Conservation (phyloP, 768 basidiomycete genomes). For the Suillus subalutaceus region DNA sequence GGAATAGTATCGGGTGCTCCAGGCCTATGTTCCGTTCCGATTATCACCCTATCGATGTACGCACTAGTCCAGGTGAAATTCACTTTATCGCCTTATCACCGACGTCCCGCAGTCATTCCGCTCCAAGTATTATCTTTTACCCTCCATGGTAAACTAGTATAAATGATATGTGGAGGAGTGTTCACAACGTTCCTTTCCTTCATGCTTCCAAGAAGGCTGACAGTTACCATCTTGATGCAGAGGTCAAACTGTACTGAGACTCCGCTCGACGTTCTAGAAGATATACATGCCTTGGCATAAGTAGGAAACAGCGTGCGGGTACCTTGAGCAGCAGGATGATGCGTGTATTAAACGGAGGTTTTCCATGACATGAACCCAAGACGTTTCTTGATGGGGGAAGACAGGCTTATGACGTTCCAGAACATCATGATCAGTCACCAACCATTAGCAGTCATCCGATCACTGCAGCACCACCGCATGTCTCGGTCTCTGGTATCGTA, state of each 20-base stretch:
- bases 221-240: no score
- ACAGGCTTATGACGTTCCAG: neutral
- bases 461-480: neutral
- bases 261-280: neutral
- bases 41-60: neutral
- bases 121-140: neutral
- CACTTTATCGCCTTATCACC: neutral
- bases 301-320: no score
- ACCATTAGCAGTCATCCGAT: neutral
- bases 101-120: neutral
- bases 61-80: neutral
- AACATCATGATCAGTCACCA: neutral
- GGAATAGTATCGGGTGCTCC: neutral
- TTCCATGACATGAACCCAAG: neutral
- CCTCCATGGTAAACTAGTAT: neutral
- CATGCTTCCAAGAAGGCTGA: neutral
- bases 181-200: neutral
- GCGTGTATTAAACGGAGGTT: slow-evolving; percentile 1
- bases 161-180: no score
- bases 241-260: neutral
- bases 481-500: neutral
- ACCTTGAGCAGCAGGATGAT: slow-evolving; percentile 1
- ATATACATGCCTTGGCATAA: neutral
- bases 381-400: slow-evolving; percentile 2
- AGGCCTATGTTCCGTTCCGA: neutral